Evolutionary conservation across 345 rosid genomes (phyloP).

Genomic region (Citrus hindsii): DNA sequence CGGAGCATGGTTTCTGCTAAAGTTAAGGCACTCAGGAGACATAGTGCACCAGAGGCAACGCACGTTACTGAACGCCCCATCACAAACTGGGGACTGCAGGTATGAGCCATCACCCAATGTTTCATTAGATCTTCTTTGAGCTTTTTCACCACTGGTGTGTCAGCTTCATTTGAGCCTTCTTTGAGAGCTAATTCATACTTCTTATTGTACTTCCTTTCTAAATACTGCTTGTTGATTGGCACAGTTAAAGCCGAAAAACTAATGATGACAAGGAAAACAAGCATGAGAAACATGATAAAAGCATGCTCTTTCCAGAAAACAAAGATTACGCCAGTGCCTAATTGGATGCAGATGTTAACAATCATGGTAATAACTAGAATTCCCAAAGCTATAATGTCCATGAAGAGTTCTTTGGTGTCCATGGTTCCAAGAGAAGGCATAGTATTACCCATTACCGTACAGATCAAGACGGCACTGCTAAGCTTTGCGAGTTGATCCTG

Average conservation of each 20-base stretch:
- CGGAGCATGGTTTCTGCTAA: constrained; percentile 66
- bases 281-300: constrained; percentile 49
- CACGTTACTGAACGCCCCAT: constrained; percentile 79
- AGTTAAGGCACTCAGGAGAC: constrained; percentile 53
- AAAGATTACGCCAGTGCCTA: constrained; percentile 76
- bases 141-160: constrained; percentile 27
- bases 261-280: constrained; percentile 48
- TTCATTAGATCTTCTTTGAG: constrained; percentile 57
- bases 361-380: constrained; percentile 68
- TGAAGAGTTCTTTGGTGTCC: constrained; percentile 49
- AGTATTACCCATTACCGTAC: constrained; percentile 73
- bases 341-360: constrained; percentile 70
- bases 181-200: constrained; percentile 47
- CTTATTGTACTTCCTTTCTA: constrained; percentile 61
- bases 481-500: constrained; percentile 87
- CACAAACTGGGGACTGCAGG: constrained; percentile 83
- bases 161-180: constrained; percentile 41
- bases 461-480: constrained; percentile 70
- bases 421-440: constrained; percentile 87
- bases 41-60: constrained; percentile 72
- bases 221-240: constrained; percentile 44
- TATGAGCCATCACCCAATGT: constrained; percentile 93
- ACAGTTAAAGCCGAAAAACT: constrained; percentile 59
- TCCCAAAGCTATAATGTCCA: constrained; percentile 62
- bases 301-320: constrained; percentile 59